Evolutionary conservation across 2,329 filamentous ascomycete species (phyloP).

Genomic region (Pseudopyricularia javanii): DNA sequence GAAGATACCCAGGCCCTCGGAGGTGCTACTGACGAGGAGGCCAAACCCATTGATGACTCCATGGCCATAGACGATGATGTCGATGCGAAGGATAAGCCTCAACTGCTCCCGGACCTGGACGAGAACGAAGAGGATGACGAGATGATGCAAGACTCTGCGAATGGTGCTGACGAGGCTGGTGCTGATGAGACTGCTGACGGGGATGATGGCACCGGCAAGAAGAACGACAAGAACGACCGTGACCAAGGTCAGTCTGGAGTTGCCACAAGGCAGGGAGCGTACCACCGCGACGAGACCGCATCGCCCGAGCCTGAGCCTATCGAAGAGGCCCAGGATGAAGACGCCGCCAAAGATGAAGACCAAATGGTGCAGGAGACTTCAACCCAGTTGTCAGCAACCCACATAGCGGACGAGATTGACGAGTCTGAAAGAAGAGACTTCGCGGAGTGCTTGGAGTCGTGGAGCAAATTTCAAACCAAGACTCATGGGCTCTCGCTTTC

Average conservation of each 20-base stretch:
- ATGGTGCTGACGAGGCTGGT: conserved; percentile 18
- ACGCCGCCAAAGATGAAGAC: conserved; percentile 31
- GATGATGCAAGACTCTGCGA: conserved; percentile 28
- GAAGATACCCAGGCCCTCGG: conserved; percentile 89
- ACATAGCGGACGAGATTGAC: conserved; percentile 39
- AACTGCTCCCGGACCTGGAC: conserved; percentile 39
- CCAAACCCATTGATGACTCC: conserved; percentile 68
- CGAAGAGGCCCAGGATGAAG: conserved; percentile 24
- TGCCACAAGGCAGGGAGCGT: conserved; percentile 45
- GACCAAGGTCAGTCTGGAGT: conserved; percentile 49
- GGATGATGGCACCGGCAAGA: conserved; percentile 22
- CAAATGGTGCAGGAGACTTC: conserved; percentile 37
- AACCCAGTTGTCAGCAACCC: conserved; percentile 59
- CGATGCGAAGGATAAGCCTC: conserved; percentile 25
- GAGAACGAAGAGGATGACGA: conserved; percentile 28
- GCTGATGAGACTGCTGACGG: conserved; percentile 17
- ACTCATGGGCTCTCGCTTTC: conserved; percentile 81
- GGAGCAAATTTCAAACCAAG: conserved; percentile 71
- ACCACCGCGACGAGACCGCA: conserved; percentile 32
- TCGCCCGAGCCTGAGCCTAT: conserved; percentile 1
- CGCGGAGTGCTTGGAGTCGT: conserved; percentile 55
- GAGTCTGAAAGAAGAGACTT: conserved; percentile 32
- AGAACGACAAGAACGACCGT: conserved; percentile 25
- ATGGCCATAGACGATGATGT: conserved; percentile 72
- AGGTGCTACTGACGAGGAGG: conserved; percentile 76